Evolutionary conservation across 257 asterid genomes (phyloP).

Genomic region (Solanum virginianum): DNA sequence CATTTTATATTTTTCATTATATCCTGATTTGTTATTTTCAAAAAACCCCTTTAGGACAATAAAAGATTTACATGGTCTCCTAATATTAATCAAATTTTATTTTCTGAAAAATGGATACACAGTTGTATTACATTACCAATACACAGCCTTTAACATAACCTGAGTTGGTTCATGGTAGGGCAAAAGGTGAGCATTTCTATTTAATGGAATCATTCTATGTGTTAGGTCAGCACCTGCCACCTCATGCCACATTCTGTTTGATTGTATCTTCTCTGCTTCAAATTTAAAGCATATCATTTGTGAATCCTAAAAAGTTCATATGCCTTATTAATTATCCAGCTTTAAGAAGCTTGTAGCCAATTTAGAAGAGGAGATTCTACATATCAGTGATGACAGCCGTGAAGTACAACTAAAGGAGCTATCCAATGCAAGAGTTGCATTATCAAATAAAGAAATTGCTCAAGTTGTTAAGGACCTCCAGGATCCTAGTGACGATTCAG

Average conservation of each 20-base stretch:
- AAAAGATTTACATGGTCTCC: background rate
- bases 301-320: background rate
- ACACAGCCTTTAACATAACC: background rate
- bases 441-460: conserved; percentile 42
- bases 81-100: background rate
- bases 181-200: background rate
- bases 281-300: background rate
- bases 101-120: background rate
- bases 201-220: background rate
- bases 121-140: background rate
- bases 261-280: background rate
- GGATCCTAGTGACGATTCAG: conserved; percentile 35
- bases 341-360: conserved; percentile 63
- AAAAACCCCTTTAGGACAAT: background rate
- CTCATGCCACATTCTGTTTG: background rate
- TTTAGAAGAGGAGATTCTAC: conserved; percentile 53
- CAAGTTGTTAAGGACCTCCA: conserved; percentile 54
- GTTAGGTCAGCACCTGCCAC: background rate
- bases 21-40: background rate
- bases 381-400: conserved; percentile 18
- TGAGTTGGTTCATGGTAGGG: background rate
- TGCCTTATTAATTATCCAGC: conserved; percentile 26
- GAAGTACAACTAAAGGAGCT: conserved; percentile 24
- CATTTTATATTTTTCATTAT: background rate
- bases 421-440: conserved; percentile 15